These are phyloP conservation scores for Tetrastigma voinierianum DNA, from an alignment of 164 flowering plant species.

Conservation along the genomic window DNA sequence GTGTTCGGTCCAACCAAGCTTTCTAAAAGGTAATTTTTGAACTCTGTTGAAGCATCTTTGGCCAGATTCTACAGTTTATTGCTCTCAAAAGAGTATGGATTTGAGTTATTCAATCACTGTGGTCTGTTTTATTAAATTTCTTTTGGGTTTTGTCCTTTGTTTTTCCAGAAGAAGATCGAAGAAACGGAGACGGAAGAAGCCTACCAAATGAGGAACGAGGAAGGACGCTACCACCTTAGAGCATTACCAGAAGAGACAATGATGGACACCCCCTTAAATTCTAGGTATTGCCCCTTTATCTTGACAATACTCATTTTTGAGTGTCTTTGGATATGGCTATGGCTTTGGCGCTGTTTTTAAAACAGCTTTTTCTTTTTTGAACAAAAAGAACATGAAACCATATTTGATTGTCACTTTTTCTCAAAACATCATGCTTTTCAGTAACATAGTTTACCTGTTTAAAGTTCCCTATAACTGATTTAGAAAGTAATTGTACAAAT, in stretches of 20 bases:
- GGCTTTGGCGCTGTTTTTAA: background rate
- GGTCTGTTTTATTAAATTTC: background rate
- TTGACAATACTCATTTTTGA: background rate
- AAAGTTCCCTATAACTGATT: too few relatives aligned
- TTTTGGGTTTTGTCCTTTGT: background rate
- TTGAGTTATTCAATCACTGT: too few relatives aligned
- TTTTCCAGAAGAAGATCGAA: conserved; percentile 28
- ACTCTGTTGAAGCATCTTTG: background rate
- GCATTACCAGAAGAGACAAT: background rate
- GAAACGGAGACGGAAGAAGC: conserved; percentile 30
- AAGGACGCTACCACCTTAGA: too few relatives aligned
- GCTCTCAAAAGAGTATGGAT: background rate
- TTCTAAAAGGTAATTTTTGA: conserved; percentile 44
- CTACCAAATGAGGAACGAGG: conserved; percentile 13
- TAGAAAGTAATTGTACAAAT: too few relatives aligned
- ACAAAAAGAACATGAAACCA: too few relatives aligned
- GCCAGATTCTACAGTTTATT: background rate
- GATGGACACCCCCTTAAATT: background rate
- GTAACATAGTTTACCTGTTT: too few relatives aligned
- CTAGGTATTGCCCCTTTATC: background rate
- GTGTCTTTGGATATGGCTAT: background rate
- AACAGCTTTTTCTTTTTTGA: background rate
- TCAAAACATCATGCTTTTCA: too few relatives aligned
- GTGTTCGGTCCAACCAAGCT: conserved; percentile 44
- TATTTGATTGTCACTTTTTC: too few relatives aligned